A percentile compares a stretch with the other conserved stretches of the same genome.
Evolutionary conservation across 2,329 filamentous ascomycete species (phyloP).

Genomic region (Microcera coccophila): DNA sequence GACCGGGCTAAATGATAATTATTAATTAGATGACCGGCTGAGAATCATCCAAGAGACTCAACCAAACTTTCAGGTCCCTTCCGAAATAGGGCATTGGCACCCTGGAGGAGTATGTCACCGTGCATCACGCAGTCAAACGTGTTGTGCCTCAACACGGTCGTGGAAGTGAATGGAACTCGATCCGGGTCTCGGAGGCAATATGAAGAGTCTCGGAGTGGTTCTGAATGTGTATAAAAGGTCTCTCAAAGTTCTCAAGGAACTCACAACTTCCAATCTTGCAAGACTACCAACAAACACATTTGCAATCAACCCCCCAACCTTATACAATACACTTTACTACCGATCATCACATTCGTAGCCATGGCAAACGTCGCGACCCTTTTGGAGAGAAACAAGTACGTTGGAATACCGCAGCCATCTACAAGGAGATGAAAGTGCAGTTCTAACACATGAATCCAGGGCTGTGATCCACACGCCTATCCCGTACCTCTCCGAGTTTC

Average conservation of each 20-base stretch:
- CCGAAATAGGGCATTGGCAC: constrained; percentile 3
- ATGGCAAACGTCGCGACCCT: constrained; percentile 4
- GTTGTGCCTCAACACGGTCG: neutral
- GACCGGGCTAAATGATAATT: neutral
- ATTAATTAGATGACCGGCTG: neutral
- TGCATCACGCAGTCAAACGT: neutral
- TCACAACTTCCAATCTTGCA: neutral
- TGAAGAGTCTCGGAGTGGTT: neutral
- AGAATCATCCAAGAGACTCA: neutral
- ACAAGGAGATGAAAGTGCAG: no score
- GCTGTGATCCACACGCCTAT: constrained; percentile 5
- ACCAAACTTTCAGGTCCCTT: neutral
- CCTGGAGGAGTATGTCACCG: constrained; percentile 1
- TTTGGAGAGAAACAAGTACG: constrained; percentile 8
- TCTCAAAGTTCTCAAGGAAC: neutral
- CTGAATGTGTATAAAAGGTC: constrained; percentile 1
- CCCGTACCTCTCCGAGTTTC: constrained; percentile 5
- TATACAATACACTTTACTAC: neutral
- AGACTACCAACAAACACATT: neutral
- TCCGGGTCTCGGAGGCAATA: neutral
- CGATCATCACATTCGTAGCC: constrained; percentile 1
- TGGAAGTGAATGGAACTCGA: no score
- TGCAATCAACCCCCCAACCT: neutral
- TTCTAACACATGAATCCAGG: neutral
- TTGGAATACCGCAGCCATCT: no score